Percentiles rank a stretch among this genome's conserved stretches.
Conservation (phyloP, 768 basidiomycete species). For the Lanmaoa rubissima region DNA sequence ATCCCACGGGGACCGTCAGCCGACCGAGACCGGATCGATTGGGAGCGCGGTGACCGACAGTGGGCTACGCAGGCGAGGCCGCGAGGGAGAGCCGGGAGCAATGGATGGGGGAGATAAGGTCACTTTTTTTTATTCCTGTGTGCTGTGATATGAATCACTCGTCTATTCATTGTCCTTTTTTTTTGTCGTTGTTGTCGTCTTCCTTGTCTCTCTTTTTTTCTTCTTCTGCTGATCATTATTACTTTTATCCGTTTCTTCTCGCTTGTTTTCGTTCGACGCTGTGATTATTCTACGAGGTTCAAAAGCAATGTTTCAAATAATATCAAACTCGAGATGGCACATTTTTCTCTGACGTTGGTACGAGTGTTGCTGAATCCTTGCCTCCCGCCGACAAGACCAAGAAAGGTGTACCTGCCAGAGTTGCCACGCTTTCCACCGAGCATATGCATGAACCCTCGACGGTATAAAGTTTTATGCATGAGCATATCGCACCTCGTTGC, state of each 20-base stretch:
- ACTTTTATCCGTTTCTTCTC: conserved; percentile 20
- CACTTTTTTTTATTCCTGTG: conserved; percentile 6
- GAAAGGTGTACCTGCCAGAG: background rate
- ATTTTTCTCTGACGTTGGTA: background rate
- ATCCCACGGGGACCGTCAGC: conserved; percentile 52
- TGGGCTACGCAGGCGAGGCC: conserved; percentile 28
- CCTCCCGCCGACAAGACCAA: background rate
- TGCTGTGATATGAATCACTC: conserved; percentile 11
- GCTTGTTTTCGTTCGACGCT: conserved; percentile 3
- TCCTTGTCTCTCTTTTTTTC: background rate
- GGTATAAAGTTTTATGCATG: conserved; percentile 13
- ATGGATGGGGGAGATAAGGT: conserved; percentile 35
- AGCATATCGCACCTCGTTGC: background rate
- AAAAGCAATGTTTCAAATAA: conserved; percentile 3
- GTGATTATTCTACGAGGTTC: conserved; percentile 10
- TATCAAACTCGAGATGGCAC: background rate
- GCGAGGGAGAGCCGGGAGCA: conserved; percentile 36
- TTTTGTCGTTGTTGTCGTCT: background rate
- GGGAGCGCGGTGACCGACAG: conserved; percentile 44
- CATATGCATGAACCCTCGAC: conserved; percentile 12
- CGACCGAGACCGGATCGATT: conserved; percentile 47
- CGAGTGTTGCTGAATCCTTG: background rate
- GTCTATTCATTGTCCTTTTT: background rate
- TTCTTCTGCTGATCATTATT: conserved; percentile 34
- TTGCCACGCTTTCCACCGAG: no score